A percentile compares a stretch with the other conserved stretches of the same genome.
Evolutionary conservation across 202 grass and related monocot genomes (phyloP).

Genomic region (Saccharum hybrid): DNA sequence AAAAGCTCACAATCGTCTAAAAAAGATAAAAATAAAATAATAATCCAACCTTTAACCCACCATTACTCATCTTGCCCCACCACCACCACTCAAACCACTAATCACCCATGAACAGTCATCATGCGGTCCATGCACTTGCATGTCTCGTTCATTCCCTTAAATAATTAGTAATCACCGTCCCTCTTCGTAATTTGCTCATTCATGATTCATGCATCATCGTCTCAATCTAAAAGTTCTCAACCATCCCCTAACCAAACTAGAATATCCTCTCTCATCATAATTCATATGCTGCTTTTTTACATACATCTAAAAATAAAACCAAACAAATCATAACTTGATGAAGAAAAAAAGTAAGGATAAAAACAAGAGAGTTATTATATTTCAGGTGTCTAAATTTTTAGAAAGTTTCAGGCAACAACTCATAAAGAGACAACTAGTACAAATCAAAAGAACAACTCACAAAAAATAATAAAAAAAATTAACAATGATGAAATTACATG

Average conservation of each 20-base stretch:
- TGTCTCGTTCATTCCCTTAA: background rate
- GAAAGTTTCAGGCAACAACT: no score
- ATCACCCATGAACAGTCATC: background rate
- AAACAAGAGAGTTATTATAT: background rate
- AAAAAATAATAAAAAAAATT: no score
- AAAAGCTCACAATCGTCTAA: no score
- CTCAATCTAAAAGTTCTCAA: background rate
- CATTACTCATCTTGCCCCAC: background rate
- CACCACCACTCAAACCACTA: background rate
- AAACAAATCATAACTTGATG: background rate
- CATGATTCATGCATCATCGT: background rate
- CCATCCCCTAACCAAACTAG: background rate
- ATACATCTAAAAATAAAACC: background rate
- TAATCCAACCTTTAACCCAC: background rate
- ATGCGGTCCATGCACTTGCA: background rate
- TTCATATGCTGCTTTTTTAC: background rate
- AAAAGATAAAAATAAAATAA: background rate
- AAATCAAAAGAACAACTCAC: no score
- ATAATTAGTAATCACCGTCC: background rate
- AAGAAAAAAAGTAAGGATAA: background rate
- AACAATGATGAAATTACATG: no score
- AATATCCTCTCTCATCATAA: background rate
- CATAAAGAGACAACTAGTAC: no score
- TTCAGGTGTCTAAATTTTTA: no score
- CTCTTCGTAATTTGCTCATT: no score